Base-by-base conservation (phyloP, 345 rosid genomes). In the Corymbia maculata region DNA sequence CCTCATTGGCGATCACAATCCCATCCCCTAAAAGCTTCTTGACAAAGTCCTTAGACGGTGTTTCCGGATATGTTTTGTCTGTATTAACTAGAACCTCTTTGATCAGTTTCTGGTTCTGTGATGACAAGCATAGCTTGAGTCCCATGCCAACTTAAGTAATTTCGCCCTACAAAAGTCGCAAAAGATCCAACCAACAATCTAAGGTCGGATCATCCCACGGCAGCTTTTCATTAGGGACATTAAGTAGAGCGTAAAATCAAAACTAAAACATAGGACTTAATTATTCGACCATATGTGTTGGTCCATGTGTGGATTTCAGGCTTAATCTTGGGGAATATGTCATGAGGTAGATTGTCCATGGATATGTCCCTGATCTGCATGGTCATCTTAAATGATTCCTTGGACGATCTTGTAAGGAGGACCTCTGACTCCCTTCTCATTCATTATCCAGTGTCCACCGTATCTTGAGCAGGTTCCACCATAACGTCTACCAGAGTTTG, bases 231-330 rank as follows among this genome's bases (percentile, higher is more conserved):
- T 50, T 2, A 50, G 51, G 51, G 51, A 50, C 51, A 50, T 50
- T 44, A 44, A n/a, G 17, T 9, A 44, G 30, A 50, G n/a, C 30
- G 53, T 21, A 30, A 11, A 53, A 50, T 50, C 51, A 8, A 12
- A 50, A 2, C 51, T 50, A 50, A 50, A 50, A 50, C 51, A 8
- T 50, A 50, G 51, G 51, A 50, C 51, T 50, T 50, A 50, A 50
- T 50, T 9, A 50, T 50, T 50, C 51, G 8, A 50, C 91, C 93
- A 10, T 90, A 87, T 51, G 36, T 22, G 36, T 90, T 87, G 66
- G 44, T 59, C 93, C 94, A 91, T 9, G 92, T 44, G 64, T 88
- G 61, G 28, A 90, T 57, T 21, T 89, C 89, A 45, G 92, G 92
- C 87, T 84, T 88, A 61, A 91, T 42, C 86, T 51, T 52, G 26